A percentile compares a stretch with the other conserved stretches of the same genome.
phyloP scores from a whole-genome alignment of 768 basidiomycete species.

The Tremella yokohamensis region DNA sequence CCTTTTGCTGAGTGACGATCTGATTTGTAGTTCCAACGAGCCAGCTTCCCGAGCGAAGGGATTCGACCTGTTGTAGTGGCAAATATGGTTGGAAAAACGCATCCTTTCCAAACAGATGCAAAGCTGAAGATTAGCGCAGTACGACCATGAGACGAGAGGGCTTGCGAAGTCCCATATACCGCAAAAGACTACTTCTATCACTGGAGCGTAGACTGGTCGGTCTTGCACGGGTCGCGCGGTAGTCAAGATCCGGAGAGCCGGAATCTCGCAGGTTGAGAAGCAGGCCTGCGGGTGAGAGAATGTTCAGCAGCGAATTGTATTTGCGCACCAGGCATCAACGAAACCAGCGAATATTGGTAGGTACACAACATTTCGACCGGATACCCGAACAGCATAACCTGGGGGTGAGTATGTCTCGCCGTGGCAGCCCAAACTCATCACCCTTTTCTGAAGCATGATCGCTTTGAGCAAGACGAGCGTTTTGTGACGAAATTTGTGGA shows the following conservation, averaged over 20 bases:
- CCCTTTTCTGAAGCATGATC: slow-evolving; percentile 87
- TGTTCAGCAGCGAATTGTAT: neutral
- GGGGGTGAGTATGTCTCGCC: neutral
- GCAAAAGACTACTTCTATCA: slow-evolving; percentile 82
- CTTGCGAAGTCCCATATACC: slow-evolving; percentile 86
- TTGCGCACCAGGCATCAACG: slow-evolving; percentile 74
- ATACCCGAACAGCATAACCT: slow-evolving; percentile 97
- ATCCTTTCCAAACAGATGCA: slow-evolving; percentile 57
- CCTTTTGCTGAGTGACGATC: slow-evolving; percentile 88
- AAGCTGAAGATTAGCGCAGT: slow-evolving; percentile 16
- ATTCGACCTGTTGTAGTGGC: slow-evolving; percentile 89
- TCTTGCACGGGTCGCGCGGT: slow-evolving; percentile 60
- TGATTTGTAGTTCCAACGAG: slow-evolving; percentile 81
- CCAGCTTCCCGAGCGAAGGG: slow-evolving; percentile 77
- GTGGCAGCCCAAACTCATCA: slow-evolving; percentile 47
- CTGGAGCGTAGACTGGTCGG: slow-evolving; percentile 81
- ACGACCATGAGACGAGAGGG: neutral
- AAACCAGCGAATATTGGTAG: slow-evolving; percentile 95
- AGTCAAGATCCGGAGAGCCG: slow-evolving; percentile 74
- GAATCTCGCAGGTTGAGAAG: slow-evolving; percentile 86
- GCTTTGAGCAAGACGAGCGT: slow-evolving; percentile 92
- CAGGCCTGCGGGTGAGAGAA: slow-evolving; percentile 59
- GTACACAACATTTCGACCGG: slow-evolving; percentile 95
- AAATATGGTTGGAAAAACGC: slow-evolving; percentile 98
- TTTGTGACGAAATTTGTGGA: slow-evolving; percentile 88